phyloP scores from a whole-genome alignment of 2,329 filamentous ascomycete genomes.

The Phaeomoniella chlamydospora region DNA sequence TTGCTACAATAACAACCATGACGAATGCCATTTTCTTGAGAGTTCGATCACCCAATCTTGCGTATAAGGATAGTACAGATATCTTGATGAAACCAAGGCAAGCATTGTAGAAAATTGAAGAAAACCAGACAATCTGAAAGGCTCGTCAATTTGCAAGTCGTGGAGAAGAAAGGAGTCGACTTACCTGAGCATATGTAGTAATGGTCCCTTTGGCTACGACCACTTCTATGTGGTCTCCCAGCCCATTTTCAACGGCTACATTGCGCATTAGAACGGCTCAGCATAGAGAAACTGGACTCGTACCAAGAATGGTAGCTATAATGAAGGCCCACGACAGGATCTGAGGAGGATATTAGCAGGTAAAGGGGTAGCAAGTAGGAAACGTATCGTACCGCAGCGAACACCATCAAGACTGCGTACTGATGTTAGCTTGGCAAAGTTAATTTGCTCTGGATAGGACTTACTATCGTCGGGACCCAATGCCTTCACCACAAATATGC shows the following conservation, averaged over 20 bases:
- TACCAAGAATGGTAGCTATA: slow-evolving; percentile 18
- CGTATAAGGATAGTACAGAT: slow-evolving; percentile 31
- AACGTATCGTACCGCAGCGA: no score
- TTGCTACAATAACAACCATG: slow-evolving; percentile 26
- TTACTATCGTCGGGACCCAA: neutral
- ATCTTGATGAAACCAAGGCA: slow-evolving; percentile 32
- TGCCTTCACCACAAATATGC: slow-evolving; percentile 12
- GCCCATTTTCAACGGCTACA: slow-evolving; percentile 10
- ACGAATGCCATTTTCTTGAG: slow-evolving; percentile 20
- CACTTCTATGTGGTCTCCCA: slow-evolving; percentile 13
- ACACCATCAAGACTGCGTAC: no score
- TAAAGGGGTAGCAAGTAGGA: no score
- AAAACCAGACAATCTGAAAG: slow-evolving; percentile 24
- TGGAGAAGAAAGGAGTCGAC: slow-evolving; percentile 1
- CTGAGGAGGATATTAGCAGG: no score
- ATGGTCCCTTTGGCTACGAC: slow-evolving; percentile 8
- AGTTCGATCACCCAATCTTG: slow-evolving; percentile 23
- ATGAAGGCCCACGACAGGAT: slow-evolving; percentile 21
- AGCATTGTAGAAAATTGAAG: slow-evolving; percentile 32
- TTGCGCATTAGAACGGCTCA: slow-evolving; percentile 7
- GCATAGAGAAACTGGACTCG: no score
- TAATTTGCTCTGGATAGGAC: no score
- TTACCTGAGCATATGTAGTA: slow-evolving; percentile 5
- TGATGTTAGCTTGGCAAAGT: no score
- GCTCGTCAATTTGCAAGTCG: slow-evolving; percentile 1